These are phyloP conservation scores for Caryopteris hybrid DNA, from an alignment of 305 asterid species.

Conservation along the genomic window DNA sequence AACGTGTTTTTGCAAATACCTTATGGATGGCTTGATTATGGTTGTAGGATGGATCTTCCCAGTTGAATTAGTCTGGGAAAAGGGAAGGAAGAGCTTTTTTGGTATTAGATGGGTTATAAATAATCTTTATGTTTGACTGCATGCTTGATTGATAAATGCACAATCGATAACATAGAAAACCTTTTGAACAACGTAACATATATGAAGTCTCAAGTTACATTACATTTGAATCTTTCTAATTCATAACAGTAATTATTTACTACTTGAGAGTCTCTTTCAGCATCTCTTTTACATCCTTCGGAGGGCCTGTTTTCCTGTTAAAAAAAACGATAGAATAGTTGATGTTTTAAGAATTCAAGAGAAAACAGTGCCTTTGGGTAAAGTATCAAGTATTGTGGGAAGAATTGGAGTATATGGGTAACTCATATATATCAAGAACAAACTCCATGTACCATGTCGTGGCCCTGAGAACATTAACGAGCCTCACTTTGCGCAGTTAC, in stretches of 20 bases:
- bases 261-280: background rate
- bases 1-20: background rate
- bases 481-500: constrained; percentile 50
- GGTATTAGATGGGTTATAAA: background rate
- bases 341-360: too few species aligned
- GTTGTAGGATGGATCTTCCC: background rate
- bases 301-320: too few species aligned
- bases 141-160: background rate
- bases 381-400: too few species aligned
- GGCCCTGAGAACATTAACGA: constrained; percentile 18
- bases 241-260: background rate
- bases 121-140: background rate
- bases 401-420: background rate
- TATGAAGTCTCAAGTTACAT: background rate
- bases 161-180: background rate
- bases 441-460: background rate
- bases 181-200: background rate
- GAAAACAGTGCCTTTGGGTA: too few species aligned
- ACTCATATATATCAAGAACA: background rate
- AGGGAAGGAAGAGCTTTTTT: background rate
- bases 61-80: background rate
- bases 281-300: too few species aligned
- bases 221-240: background rate
- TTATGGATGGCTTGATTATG: background rate
- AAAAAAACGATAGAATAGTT: too few species aligned